Percentiles rank a stretch among this genome's conserved stretches.
These are phyloP conservation scores for Exophiala calicioides DNA, from an alignment of 2,329 filamentous ascomycete species.

Conservation along the genomic window DNA sequence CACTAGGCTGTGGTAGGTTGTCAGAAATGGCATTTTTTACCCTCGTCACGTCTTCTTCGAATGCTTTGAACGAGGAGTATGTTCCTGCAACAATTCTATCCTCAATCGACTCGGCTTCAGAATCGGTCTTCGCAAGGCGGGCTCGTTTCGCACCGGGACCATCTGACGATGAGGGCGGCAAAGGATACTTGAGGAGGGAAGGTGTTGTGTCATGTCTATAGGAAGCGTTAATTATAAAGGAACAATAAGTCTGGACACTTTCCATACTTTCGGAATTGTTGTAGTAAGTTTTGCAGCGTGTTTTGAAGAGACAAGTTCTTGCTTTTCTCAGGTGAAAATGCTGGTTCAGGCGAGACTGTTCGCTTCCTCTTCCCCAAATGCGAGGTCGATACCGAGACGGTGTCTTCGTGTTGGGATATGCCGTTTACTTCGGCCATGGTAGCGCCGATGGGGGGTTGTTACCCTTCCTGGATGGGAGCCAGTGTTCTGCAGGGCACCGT, in stretches of 20 bases:
- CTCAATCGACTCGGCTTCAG: constrained; percentile 41
- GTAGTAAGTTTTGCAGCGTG: constrained; percentile 18
- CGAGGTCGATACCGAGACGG: constrained; percentile 10
- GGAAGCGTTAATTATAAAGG: constrained; percentile 27
- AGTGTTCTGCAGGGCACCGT: no score
- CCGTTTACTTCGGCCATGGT: constrained; percentile 26
- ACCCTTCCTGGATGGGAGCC: no score
- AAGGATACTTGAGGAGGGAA: constrained; percentile 43
- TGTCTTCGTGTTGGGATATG: constrained; percentile 16
- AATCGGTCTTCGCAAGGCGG: constrained; percentile 41
- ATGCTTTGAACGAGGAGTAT: constrained; percentile 45
- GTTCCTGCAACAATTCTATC: constrained; percentile 39
- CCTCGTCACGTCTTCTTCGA: constrained; percentile 41
- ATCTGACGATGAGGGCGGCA: constrained; percentile 37
- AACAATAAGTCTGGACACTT: background rate
- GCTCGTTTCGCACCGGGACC: constrained; percentile 47
- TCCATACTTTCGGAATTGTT: constrained; percentile 21
- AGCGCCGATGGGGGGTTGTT: no score
- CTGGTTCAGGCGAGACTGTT: constrained; percentile 25
- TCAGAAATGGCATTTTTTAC: constrained; percentile 17
- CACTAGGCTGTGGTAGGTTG: constrained; percentile 5
- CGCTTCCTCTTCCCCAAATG: constrained; percentile 31
- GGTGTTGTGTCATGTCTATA: constrained; percentile 47
- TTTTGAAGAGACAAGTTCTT: constrained; percentile 16
- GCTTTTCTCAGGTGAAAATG: constrained; percentile 6